These are phyloP conservation scores for Patellaria atrata DNA, from an alignment of 495 filamentous ascomycete species.

Conservation along the genomic window DNA sequence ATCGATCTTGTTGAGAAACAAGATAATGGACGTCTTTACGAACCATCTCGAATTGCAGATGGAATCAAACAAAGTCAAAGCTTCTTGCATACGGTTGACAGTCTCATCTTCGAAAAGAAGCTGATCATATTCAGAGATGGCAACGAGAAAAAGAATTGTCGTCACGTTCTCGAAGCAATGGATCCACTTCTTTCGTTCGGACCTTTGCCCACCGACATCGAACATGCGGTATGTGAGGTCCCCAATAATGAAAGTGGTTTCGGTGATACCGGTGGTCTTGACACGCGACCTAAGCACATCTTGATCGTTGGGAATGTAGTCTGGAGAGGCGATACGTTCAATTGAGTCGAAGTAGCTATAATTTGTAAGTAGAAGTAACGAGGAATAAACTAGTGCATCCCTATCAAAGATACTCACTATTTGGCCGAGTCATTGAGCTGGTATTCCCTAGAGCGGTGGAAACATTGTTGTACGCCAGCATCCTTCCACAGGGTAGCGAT, in stretches of 20 bases:
- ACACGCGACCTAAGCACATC: slow-evolving; percentile 87
- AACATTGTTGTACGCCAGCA: slow-evolving; percentile 66
- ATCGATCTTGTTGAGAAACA: slow-evolving; percentile 99
- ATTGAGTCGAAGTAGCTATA: slow-evolving; percentile 79
- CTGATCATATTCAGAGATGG: slow-evolving; percentile 94
- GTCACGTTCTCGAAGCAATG: slow-evolving; percentile 98
- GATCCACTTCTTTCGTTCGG: slow-evolving; percentile 99
- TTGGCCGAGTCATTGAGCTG: slow-evolving; percentile 87
- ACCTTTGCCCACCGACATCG: slow-evolving; percentile 92
- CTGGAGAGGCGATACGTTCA: slow-evolving; percentile 72
- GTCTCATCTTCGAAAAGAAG: slow-evolving; percentile 95
- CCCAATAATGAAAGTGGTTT: slow-evolving; percentile 89
- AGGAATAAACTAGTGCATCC: background rate
- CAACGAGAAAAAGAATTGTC: slow-evolving; percentile 84
- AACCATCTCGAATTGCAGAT: slow-evolving; percentile 98
- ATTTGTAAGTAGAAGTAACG: slow-evolving; percentile 1
- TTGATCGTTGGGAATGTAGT: slow-evolving; percentile 91
- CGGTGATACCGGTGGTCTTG: slow-evolving; percentile 91
- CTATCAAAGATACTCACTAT: slow-evolving; percentile 66
- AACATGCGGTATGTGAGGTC: slow-evolving; percentile 97
- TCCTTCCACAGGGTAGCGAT: slow-evolving; percentile 80
- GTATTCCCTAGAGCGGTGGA: slow-evolving; percentile 86
- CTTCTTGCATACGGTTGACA: slow-evolving; percentile 99
- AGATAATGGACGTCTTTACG: slow-evolving; percentile 84
- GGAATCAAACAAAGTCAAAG: slow-evolving; percentile 93